These are phyloP conservation scores for Euphrasia confusa DNA, from an alignment of 257 asterid genomes.

Conservation along the genomic window DNA sequence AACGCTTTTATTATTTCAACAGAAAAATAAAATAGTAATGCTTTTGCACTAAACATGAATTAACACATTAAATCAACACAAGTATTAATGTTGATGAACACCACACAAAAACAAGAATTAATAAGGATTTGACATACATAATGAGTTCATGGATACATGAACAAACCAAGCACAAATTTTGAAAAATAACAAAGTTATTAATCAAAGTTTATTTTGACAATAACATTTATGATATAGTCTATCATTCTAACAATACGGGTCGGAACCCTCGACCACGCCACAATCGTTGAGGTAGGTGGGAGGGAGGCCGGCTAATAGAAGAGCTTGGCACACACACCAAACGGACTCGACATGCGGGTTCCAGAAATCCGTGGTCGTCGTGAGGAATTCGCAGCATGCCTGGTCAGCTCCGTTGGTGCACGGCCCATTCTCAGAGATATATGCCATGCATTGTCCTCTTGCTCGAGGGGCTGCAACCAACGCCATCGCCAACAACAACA, in stretches of 20 bases:
- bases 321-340: not conserved
- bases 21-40: too few relatives aligned
- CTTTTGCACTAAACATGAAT: too few relatives aligned
- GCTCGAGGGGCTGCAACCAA: not conserved
- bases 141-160: too few relatives aligned
- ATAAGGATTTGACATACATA: too few relatives aligned
- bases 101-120: too few relatives aligned
- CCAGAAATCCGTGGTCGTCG: not conserved
- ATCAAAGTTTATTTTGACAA: too few relatives aligned
- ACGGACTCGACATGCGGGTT: not conserved
- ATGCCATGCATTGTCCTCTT: not conserved
- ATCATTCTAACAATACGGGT: not conserved
- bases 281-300: not conserved
- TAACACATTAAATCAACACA: too few relatives aligned
- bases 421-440: not conserved
- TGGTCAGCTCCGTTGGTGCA: not conserved
- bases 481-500: not conserved
- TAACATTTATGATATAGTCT: too few relatives aligned
- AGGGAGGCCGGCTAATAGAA: not conserved
- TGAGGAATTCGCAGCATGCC: not conserved
- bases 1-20: too few relatives aligned
- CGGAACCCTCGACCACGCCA: not conserved
- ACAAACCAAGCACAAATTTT: too few relatives aligned
- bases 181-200: too few relatives aligned
- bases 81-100: too few relatives aligned